Percentiles rank a stretch among this genome's conserved stretches.
phyloP scores from a whole-genome alignment of 129 eudicot species.

The Tagetes patula region DNA sequence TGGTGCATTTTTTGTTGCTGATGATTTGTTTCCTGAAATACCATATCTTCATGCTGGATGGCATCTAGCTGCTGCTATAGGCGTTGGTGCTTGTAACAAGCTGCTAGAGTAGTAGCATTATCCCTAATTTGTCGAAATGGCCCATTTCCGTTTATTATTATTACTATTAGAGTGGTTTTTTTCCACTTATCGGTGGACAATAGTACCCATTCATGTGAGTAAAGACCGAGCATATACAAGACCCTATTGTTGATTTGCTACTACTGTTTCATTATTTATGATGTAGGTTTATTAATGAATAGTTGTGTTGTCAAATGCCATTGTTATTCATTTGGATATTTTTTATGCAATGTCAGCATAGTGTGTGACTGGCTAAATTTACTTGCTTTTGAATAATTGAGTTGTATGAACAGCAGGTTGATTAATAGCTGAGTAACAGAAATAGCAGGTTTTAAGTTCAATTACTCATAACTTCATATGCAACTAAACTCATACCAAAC shows the following conservation, averaged over 20 bases:
- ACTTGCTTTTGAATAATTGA: not conserved
- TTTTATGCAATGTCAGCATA: not conserved
- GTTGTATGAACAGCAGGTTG: not conserved
- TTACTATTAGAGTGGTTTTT: conserved; percentile 1
- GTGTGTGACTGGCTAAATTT: not conserved
- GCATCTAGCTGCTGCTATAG: conserved; percentile 97
- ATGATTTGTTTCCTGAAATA: conserved; percentile 70
- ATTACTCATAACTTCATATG: too few species aligned
- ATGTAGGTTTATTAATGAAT: not conserved
- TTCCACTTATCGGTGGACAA: conserved; percentile 18
- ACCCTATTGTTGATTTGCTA: not conserved
- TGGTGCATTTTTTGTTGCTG: conserved; percentile 78
- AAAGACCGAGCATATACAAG: not conserved
- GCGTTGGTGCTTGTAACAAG: conserved; percentile 88
- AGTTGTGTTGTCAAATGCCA: conserved; percentile 15
- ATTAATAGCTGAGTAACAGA: not conserved
- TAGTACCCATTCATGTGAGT: conserved; percentile 20
- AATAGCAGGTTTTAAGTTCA: not conserved
- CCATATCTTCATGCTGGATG: conserved; percentile 96
- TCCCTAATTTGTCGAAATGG: conserved; percentile 51
- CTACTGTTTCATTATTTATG: conserved; percentile 8
- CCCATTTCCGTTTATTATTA: conserved; percentile 8
- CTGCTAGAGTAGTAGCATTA: conserved; percentile 55
- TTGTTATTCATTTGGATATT: not conserved
- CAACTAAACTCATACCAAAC: too few species aligned